Percentiles rank a stretch among this genome's conserved stretches.
Conservation (phyloP, 306 rosid species). For the Dicorynia guianensis region DNA sequence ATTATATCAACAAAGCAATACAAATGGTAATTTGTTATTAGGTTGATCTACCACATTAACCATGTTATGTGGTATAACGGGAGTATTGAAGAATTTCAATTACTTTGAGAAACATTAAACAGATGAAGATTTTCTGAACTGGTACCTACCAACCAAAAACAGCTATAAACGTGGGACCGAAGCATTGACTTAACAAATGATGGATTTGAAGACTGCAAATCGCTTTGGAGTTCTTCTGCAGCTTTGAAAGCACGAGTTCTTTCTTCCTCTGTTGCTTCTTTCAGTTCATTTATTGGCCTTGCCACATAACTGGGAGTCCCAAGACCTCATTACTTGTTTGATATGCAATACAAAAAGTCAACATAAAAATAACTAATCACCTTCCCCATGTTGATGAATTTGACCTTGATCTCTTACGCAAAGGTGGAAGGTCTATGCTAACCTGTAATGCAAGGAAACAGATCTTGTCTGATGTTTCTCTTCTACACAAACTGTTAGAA, state of each 20-base stretch:
- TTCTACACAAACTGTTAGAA: too few relatives aligned
- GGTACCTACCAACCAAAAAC: constrained; percentile 88
- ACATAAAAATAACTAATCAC: constrained; percentile 44
- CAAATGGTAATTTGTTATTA: too few relatives aligned
- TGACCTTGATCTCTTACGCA: constrained; percentile 60
- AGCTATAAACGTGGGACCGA: constrained; percentile 89
- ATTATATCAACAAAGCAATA: too few relatives aligned
- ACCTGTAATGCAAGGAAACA: constrained; percentile 44
- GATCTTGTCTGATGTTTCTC: constrained; percentile 7
- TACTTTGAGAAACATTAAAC: too few relatives aligned
- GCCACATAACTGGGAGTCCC: constrained; percentile 61
- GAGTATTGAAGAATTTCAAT: too few relatives aligned
- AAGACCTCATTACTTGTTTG: constrained; percentile 30
- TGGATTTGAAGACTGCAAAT: constrained; percentile 58
- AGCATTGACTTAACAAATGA: constrained; percentile 75
- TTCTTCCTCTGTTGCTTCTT: constrained; percentile 60
- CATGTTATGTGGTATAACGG: too few relatives aligned
- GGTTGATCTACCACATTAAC: too few relatives aligned
- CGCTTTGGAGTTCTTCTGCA: constrained; percentile 62
- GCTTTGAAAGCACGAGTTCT: constrained; percentile 58
- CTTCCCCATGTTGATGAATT: constrained; percentile 64
- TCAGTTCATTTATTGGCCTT: constrained; percentile 72
- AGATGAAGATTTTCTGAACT: constrained; percentile 1
- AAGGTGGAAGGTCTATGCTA: constrained; percentile 44
- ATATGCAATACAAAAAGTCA: constrained; percentile 14